Conservation (phyloP, 176 grass and related monocot species). For the Luzula sylvatica region DNA sequence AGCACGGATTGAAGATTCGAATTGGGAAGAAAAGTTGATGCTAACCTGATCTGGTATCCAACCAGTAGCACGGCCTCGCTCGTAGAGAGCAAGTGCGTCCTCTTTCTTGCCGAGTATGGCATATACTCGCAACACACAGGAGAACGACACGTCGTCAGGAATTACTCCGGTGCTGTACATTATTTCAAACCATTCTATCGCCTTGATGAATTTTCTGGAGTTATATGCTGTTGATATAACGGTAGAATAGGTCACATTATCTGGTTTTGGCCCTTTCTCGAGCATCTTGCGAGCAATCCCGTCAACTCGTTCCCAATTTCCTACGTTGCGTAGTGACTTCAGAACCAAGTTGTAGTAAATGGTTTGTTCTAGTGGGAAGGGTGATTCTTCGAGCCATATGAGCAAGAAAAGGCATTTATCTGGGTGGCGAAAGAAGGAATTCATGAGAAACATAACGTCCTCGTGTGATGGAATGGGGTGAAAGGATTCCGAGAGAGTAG, state of each 20-base stretch:
- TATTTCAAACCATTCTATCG: conserved; percentile 75
- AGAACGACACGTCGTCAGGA: conserved; percentile 90
- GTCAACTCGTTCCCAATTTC: conserved; percentile 52
- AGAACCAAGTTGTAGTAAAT: conserved; percentile 82
- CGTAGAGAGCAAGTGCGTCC: conserved; percentile 71
- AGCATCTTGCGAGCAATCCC: conserved; percentile 65
- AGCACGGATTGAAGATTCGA: background rate
- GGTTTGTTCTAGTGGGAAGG: conserved; percentile 37
- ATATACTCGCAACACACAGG: conserved; percentile 61
- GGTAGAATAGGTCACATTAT: conserved; percentile 94
- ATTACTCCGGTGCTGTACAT: conserved; percentile 59
- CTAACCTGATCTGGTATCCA: conserved; percentile 66
- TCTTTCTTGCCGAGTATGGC: conserved; percentile 49
- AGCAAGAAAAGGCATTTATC: conserved; percentile 61
- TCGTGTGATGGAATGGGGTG: conserved; percentile 39
- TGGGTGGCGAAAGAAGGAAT: conserved; percentile 50
- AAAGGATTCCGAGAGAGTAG: conserved; percentile 33
- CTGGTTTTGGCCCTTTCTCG: conserved; percentile 34
- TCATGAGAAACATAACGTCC: conserved; percentile 59
- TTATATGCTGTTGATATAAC: conserved; percentile 62
- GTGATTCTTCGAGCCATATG: conserved; percentile 31
- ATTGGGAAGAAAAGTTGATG: background rate
- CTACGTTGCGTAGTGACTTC: conserved; percentile 56
- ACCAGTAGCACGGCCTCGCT: conserved; percentile 53
- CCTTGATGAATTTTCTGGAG: conserved; percentile 58